phyloP scores from a whole-genome alignment of 805 yeast genomes.

The Hanseniaspora osmophila region DNA sequence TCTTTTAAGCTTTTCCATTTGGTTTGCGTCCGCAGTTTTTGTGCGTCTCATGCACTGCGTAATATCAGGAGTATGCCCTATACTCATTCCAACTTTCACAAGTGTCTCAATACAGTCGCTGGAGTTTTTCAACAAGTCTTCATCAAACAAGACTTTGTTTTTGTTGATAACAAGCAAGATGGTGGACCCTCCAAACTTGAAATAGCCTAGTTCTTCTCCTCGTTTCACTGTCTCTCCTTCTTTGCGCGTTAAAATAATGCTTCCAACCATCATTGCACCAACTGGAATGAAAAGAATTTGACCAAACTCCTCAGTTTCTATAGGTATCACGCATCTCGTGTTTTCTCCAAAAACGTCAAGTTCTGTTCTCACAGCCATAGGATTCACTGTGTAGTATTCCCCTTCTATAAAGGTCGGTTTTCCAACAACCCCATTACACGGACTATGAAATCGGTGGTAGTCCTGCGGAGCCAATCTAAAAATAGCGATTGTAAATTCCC shows the following conservation, averaged over 20 bases:
- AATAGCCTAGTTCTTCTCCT: constrained; percentile 83
- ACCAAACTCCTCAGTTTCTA: constrained; percentile 67
- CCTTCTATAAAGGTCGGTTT: constrained; percentile 63
- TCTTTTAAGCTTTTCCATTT: constrained; percentile 18
- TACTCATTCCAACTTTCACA: constrained; percentile 79
- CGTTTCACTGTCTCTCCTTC: constrained; percentile 44
- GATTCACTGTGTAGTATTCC: constrained; percentile 90
- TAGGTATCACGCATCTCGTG: constrained; percentile 62
- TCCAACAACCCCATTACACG: constrained; percentile 64
- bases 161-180: constrained; percentile 51
- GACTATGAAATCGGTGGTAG: constrained; percentile 85
- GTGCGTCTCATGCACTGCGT: constrained; percentile 36
- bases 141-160: constrained; percentile 43
- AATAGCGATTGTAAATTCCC: constrained; percentile 51
- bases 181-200: constrained; percentile 94
- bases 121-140: constrained; percentile 61
- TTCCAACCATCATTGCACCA: constrained; percentile 99
- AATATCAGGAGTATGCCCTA: constrained; percentile 54
- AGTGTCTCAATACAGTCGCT: constrained; percentile 61
- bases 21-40: constrained; percentile 19
- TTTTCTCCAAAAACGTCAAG: constrained; percentile 91
- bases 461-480: constrained; percentile 94
- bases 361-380: constrained; percentile 85
- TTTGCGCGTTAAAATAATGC: constrained; percentile 56
- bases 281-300: constrained; percentile 63